Evolutionary conservation across 768 basidiomycete species (phyloP).

Genomic region (Tylopilus vinaceipallidus): DNA sequence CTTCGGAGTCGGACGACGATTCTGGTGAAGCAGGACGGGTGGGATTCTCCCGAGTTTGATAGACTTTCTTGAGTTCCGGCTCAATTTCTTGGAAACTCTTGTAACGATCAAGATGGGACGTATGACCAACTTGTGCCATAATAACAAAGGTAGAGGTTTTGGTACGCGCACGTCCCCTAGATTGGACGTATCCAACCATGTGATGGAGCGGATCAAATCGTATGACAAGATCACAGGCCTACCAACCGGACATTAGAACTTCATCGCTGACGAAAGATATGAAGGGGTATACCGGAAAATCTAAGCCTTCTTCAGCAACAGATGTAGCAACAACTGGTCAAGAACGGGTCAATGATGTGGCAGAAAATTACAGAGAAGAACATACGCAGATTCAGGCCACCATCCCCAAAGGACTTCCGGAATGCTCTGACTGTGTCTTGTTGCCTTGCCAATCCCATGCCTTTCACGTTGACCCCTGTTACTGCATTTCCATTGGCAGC

Average conservation of each 20-base stretch:
- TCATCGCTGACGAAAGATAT: background rate
- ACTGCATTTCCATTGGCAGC: slow-evolving; percentile 13
- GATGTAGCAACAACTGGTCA: slow-evolving; percentile 72
- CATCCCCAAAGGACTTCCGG: slow-evolving; percentile 60
- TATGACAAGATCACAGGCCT: slow-evolving; percentile 85
- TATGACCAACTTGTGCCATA: slow-evolving; percentile 68
- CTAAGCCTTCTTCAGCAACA: slow-evolving; percentile 90
- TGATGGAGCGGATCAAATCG: slow-evolving; percentile 82
- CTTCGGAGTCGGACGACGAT: slow-evolving; percentile 26
- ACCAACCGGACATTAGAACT: slow-evolving; percentile 1
- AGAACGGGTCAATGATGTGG: background rate
- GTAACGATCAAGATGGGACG: slow-evolving; percentile 57
- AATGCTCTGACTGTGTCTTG: slow-evolving; percentile 65
- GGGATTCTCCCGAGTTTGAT: slow-evolving; percentile 49
- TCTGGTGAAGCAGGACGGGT: slow-evolving; percentile 28
- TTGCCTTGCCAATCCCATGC: slow-evolving; percentile 52
- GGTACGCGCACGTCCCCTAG: slow-evolving; percentile 81
- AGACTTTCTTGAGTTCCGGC: slow-evolving; percentile 59
- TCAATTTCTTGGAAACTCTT: slow-evolving; percentile 57
- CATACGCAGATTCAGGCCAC: slow-evolving; percentile 67
- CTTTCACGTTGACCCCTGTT: slow-evolving; percentile 39
- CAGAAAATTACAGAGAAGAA: slow-evolving; percentile 11
- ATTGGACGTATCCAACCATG: slow-evolving; percentile 87
- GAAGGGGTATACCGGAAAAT: slow-evolving; percentile 64
- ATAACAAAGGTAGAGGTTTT: slow-evolving; percentile 75